A percentile compares a stretch with the other conserved stretches of the same genome.
Conservation (phyloP, 148 eudicot species). For the Diospyros kaki region DNA sequence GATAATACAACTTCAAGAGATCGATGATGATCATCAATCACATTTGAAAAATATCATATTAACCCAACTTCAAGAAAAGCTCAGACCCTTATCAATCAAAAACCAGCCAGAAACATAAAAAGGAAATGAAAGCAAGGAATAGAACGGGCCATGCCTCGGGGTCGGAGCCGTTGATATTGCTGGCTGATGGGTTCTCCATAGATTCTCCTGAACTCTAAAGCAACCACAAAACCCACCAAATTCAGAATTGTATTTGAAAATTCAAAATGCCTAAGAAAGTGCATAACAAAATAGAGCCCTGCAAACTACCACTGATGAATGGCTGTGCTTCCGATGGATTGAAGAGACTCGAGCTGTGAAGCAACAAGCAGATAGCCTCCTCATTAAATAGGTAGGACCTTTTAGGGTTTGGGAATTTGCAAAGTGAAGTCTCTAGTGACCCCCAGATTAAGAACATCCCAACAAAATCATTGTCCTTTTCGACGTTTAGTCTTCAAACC, state of each 20-base stretch:
- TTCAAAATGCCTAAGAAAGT: neutral
- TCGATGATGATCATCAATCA: neutral
- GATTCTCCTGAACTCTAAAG: conserved; percentile 21
- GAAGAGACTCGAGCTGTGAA: conserved; percentile 30
- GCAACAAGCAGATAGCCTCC: conserved; percentile 19
- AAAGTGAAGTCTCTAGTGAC: conserved; percentile 26
- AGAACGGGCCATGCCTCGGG: conserved; percentile 25
- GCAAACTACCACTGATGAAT: conserved; percentile 13
- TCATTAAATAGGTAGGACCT: conserved; percentile 27
- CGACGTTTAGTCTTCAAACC: neutral
- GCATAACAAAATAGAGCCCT: neutral
- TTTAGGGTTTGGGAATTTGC: conserved; percentile 8
- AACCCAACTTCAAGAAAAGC: neutral
- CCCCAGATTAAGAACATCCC: neutral
- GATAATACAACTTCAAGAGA: no score
- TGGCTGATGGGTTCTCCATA: conserved; percentile 36
- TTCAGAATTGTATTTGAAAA: neutral
- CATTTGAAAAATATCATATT: neutral
- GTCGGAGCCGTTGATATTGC: conserved; percentile 14
- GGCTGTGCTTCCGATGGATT: conserved; percentile 14
- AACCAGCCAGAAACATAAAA: neutral
- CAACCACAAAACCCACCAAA: conserved; percentile 15
- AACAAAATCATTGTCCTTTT: conserved; percentile 13
- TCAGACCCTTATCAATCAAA: neutral
- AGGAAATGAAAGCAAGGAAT: neutral